Evolutionary conservation across 2,329 filamentous ascomycete species (phyloP), one percentile per base, ranked within the genome.

Genomic region (Fusarium sulawesiense): DNA sequence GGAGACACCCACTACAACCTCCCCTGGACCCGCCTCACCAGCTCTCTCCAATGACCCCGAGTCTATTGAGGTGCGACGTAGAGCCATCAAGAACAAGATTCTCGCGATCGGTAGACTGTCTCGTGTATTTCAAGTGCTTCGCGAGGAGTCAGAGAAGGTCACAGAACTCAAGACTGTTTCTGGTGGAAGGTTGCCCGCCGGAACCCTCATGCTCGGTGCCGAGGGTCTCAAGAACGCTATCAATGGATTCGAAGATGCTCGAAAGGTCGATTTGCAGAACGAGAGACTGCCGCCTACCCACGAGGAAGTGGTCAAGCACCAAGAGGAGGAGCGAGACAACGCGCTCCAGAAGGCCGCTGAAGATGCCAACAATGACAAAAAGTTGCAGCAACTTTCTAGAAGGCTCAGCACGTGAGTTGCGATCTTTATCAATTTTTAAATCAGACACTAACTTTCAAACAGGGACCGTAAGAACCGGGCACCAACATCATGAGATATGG

Each of bases 51-150:
- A 85, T 76, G 95, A 98, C 76, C 90, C 92, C 14, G 94, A 97
- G 53, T 94, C 92, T 55, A 93, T 91, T 75, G 96, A 99, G 79
- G 95, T 92, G 85, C 98, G 98, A 87, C 89, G 96, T 77, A 91
- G 94, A 47, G 94, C 94, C 6, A 97, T 99, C 88, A 98, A 98
- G 87, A 99, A 99, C 90, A 99, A 99, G 86, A 98, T 99, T 78
- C 85, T 99, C 75, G 96, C 96, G 65, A 99, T 99, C 77, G 96
- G 96, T 30, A 93, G 96, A 74, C 87, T 99, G 71, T 98, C 96
- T 40, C 93, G 96, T 75, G 96, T 99, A 66, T 99, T 99, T 91
- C 96, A 99, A 80, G 96, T 99, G 53, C 83, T 99, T 75, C 93
- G 96, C 76, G 96, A 99, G 83, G 96, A 99, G 82, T 97, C 94